Base-by-base conservation (phyloP, 495 filamentous ascomycete species). In the Bacidia gigantensis region DNA sequence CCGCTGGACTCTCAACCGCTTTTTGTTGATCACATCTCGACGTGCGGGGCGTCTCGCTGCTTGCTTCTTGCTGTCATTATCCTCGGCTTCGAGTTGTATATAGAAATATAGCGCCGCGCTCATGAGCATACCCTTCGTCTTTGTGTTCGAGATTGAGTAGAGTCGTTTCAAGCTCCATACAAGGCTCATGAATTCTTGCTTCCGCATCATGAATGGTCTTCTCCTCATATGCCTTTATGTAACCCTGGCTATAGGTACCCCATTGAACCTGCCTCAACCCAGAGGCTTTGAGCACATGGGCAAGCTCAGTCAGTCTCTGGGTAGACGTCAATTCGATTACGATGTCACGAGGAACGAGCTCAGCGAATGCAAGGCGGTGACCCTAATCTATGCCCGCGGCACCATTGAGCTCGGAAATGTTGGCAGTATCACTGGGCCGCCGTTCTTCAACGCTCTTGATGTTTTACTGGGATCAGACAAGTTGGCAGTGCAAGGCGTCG, bases 401-500 rank as follows among this genome's bases (percentile, higher is more conserved):
- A 70, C 69, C 1, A 60, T 63, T 21, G 68, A 72, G 45, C 49
- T 57, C 3, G 69, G 69, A 9, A 76, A 79, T 59, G 74, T 81
- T 35, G 78, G 79, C 5, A 67, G 67, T n/a, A 56, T 79, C n/a
- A 70, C 69, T 43, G 76, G 76, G 1, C 78, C 78, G 7, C 65
- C 69, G 0, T 75, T 83, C 55, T 74, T 74, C 23, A 63, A 69
- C 0, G 64, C 72, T 11, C 55, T 83, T 49, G 55, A 62, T 35
- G 57, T 62, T 0, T 56, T 68, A 35, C 62, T 69, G 2, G 70
- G 69, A 0, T 55, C 61, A 23, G 56, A 62, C 32, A 66, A 67
- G 22, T 62, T 79, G 11, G 69, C 67, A 2, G 65, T 81, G 11
- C 77, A 81, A 62, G 79, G 78, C 26, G 76, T 82, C 0, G 67